Conservation (phyloP, 768 basidiomycete species). For the Boletus edulis region DNA sequence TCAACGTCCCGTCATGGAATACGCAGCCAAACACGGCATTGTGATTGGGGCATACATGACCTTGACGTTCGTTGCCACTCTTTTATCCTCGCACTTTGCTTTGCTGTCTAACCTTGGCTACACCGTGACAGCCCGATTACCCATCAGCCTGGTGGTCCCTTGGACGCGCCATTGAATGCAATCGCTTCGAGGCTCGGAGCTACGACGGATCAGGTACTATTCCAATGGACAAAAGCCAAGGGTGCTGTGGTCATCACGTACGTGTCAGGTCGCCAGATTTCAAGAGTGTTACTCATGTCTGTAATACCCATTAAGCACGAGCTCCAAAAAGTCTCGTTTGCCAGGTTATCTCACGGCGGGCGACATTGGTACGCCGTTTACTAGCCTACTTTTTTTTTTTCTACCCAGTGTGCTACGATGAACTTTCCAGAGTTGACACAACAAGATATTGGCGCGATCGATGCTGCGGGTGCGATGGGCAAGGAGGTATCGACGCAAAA, state of each 20-base stretch:
- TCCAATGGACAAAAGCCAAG: slow-evolving; percentile 73
- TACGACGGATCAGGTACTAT: slow-evolving; percentile 63
- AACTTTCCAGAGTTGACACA: slow-evolving; percentile 42
- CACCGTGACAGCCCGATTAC: slow-evolving; percentile 53
- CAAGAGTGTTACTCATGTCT: background rate
- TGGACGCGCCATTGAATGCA: slow-evolving; percentile 55
- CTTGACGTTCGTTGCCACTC: slow-evolving; percentile 46
- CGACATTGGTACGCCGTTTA: slow-evolving; percentile 46
- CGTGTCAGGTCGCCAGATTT: slow-evolving; percentile 1
- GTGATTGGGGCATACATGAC: slow-evolving; percentile 71
- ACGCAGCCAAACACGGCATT: slow-evolving; percentile 54
- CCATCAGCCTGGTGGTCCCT: slow-evolving; percentile 56
- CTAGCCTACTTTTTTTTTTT: background rate
- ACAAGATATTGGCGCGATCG: slow-evolving; percentile 54
- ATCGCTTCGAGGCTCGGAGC: slow-evolving; percentile 53
- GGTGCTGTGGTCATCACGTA: slow-evolving; percentile 67
- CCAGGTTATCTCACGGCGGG: slow-evolving; percentile 67
- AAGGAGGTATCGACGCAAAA: background rate
- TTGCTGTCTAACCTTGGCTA: background rate
- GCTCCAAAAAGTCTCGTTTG: slow-evolving; percentile 62
- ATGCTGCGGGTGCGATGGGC: slow-evolving; percentile 47
- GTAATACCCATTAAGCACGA: slow-evolving; percentile 41
- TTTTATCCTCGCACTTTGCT: background rate
- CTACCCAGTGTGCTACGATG: too few species aligned
- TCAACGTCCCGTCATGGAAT: slow-evolving; percentile 57